phyloP scores from a whole-genome alignment of 148 eudicot species.

The Simmondsia chinensis region DNA sequence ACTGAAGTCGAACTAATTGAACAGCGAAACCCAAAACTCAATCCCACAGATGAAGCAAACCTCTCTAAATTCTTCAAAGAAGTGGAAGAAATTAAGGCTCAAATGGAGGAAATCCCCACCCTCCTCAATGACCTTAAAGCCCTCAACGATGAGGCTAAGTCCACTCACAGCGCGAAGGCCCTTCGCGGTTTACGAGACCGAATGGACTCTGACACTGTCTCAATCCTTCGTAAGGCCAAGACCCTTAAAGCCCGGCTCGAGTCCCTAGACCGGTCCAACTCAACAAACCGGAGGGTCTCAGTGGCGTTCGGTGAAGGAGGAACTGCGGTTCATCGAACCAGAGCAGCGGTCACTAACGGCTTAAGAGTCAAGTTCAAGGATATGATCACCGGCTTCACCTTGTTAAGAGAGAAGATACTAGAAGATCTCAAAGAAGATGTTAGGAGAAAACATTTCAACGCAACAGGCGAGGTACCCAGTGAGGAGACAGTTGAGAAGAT shows the following conservation, averaged over 20 bases:
- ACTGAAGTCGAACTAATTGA: slow-evolving; percentile 32
- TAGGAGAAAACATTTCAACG: slow-evolving; percentile 43
- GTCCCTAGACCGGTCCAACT: slow-evolving; percentile 42
- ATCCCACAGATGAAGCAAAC: slow-evolving; percentile 40
- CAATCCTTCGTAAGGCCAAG: slow-evolving; percentile 60
- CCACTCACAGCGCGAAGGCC: slow-evolving; percentile 51
- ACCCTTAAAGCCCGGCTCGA: slow-evolving; percentile 45
- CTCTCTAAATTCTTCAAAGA: slow-evolving; percentile 61
- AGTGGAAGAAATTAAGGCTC: slow-evolving; percentile 42
- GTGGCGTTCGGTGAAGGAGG: slow-evolving; percentile 28
- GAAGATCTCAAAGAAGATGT: slow-evolving; percentile 46
- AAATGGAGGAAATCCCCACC: slow-evolving; percentile 52
- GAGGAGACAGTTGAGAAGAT: slow-evolving; percentile 55
- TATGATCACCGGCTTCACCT: slow-evolving; percentile 49
- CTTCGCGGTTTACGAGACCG: slow-evolving; percentile 62
- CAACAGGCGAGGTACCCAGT: slow-evolving; percentile 42
- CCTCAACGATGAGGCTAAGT: slow-evolving; percentile 67
- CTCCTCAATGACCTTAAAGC: slow-evolving; percentile 63
- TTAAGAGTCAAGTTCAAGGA: slow-evolving; percentile 50
- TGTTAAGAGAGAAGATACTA: slow-evolving; percentile 46
- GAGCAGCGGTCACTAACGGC: slow-evolving; percentile 54
- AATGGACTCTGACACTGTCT: slow-evolving; percentile 66
- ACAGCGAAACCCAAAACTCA: slow-evolving; percentile 24
- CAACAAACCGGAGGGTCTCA: slow-evolving; percentile 24
- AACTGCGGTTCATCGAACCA: slow-evolving; percentile 53